These are phyloP conservation scores for Coleophoma crateriformis DNA, from an alignment of 2,329 filamentous ascomycete species.

Conservation along the genomic window DNA sequence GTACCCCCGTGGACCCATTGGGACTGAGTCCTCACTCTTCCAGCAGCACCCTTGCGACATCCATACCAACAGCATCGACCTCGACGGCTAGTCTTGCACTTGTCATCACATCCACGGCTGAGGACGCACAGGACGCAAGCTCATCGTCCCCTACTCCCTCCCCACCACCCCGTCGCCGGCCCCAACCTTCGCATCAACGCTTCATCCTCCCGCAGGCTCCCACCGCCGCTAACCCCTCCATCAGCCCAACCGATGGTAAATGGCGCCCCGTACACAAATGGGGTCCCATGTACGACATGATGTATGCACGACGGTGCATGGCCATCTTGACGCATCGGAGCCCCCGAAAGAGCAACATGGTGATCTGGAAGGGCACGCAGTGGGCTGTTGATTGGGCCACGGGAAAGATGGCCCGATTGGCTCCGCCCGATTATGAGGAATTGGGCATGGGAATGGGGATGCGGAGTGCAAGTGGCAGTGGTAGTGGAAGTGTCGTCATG, in stretches of 20 bases:
- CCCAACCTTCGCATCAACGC: neutral
- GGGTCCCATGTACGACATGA: slow-evolving; percentile 49
- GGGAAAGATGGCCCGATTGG: slow-evolving; percentile 46
- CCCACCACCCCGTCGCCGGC: neutral
- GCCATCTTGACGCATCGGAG: slow-evolving; percentile 50
- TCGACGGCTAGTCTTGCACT: neutral
- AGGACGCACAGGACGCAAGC: neutral
- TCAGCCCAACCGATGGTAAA: slow-evolving; percentile 35
- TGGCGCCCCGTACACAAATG: slow-evolving; percentile 51
- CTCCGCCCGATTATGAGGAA: slow-evolving; percentile 49
- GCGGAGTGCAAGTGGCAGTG: neutral
- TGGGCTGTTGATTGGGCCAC: slow-evolving; percentile 57
- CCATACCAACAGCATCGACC: too few relatives aligned
- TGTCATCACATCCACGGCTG: neutral
- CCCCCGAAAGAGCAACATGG: slow-evolving; percentile 52
- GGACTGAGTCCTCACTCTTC: neutral
- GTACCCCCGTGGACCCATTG: neutral
- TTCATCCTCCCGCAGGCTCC: slow-evolving; percentile 4
- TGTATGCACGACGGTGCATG: slow-evolving; percentile 56
- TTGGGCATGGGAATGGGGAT: neutral
- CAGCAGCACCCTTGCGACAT: neutral
- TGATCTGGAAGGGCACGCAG: slow-evolving; percentile 50
- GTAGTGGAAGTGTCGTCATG: neutral
- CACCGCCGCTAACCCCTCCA: slow-evolving; percentile 12
- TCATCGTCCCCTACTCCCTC: neutral